Evolutionary conservation across 2,329 filamentous ascomycete genomes (phyloP), one percentile per base, ranked within the genome.

Genomic region (Cladosporium sp.): DNA sequence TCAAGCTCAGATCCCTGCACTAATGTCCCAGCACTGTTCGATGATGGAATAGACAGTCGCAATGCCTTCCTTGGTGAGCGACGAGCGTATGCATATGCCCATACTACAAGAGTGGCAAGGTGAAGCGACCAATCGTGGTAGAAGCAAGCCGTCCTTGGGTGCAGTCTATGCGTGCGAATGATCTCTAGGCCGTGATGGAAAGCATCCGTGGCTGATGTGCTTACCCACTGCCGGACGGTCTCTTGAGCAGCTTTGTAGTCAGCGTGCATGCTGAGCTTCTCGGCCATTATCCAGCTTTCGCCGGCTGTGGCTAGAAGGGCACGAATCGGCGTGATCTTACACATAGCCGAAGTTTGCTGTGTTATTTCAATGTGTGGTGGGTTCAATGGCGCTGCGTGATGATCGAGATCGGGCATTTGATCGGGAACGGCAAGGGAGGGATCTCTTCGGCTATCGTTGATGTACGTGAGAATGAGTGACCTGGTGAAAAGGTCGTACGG

Each of bases 251-350:
- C 59, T 15, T 63, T 59, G 60, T 73, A 75, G n/a, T 71, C 69
- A 14, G 67, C 66, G 6, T 64, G 55, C 19, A 66, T 65, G 14
- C 68, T 68, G n/a, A 78, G 65, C 51, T 78, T 77, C 59, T 76
- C 74, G 1, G 69, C 73, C n/a, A 79, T 65, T 8, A 78, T 69
- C 76, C 76, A 80, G 15, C 74, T 72, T 54, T 79, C 75, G 37
- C 76, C 76, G 3, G 74, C 71, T 0, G 78, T 71, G 30, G 76
- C 76, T 14, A 80, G 65, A 4, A 80, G 65, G 1, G 75, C 71
- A 19, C 74, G 74, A 5, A 78, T 62, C 0, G 76, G 77, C 3
- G 70, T 39, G 14, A 11, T 38, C 14, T 34, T 14, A n/a, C 34
- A 28, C 7, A 56, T 42, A 19, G 14, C 51, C 58, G 25, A 47